phyloP scores from a whole-genome alignment of 371 early-diverging fungal genomes.

The Mortierella sp. region DNA sequence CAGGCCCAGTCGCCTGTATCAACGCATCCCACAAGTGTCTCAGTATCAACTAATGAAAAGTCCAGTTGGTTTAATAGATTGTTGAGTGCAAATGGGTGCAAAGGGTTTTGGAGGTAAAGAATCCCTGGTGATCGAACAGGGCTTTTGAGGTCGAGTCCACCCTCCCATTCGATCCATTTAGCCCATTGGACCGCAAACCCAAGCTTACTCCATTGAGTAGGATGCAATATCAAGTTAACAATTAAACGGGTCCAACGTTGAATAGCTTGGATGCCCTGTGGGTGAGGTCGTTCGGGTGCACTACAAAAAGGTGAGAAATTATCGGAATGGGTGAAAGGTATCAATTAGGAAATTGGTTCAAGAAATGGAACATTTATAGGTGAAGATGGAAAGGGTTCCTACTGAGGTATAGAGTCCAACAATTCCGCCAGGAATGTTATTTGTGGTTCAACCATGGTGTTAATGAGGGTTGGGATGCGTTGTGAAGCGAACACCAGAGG shows the following conservation, averaged over 20 bases:
- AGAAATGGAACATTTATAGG: too few relatives aligned
- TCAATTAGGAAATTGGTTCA: not conserved
- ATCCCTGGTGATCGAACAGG: constrained; percentile 39
- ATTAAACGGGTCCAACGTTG: constrained; percentile 31
- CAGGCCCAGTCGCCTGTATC: constrained; percentile 52
- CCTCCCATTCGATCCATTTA: constrained; percentile 57
- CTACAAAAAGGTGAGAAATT: constrained; percentile 11
- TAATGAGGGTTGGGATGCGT: constrained; percentile 18
- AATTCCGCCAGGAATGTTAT: constrained; percentile 39
- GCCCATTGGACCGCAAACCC: constrained; percentile 53
- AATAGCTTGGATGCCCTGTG: constrained; percentile 29
- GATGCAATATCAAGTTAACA: constrained; percentile 42
- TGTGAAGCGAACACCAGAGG: not conserved
- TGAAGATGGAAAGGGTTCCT: constrained; percentile 3
- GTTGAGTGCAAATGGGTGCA: constrained; percentile 42
- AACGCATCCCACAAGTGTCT: constrained; percentile 46
- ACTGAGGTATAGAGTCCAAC: constrained; percentile 53
- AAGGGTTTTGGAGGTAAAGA: constrained; percentile 45
- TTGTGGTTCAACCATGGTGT: constrained; percentile 44
- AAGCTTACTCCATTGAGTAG: constrained; percentile 45
- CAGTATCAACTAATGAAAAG: constrained; percentile 34
- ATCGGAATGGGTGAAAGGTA: not conserved
- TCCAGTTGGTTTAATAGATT: constrained; percentile 36
- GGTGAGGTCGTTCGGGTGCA: constrained; percentile 23
- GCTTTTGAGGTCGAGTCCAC: constrained; percentile 40